These are phyloP conservation scores for Oxyria digyna DNA, from an alignment of 148 eudicot species.

Conservation along the genomic window DNA sequence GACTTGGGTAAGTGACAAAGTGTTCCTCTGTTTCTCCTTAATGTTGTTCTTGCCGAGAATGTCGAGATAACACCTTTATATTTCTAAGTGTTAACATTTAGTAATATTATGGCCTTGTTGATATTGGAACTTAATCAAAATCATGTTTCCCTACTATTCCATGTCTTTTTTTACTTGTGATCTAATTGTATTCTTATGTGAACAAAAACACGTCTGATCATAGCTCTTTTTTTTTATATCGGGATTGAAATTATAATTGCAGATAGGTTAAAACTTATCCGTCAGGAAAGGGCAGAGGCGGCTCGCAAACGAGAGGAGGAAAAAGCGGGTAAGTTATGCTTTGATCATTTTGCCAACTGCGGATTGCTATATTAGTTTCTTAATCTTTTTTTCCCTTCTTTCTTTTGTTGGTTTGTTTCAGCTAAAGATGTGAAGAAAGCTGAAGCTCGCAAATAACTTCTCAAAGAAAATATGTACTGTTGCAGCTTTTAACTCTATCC, in stretches of 20 bases:
- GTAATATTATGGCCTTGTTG: background rate
- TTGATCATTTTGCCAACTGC: background rate
- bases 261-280: slow-evolving; percentile 80
- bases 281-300: slow-evolving; percentile 88
- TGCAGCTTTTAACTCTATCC: background rate
- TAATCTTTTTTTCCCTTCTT: background rate
- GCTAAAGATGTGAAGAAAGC: slow-evolving; percentile 90
- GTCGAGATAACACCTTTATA: background rate
- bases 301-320: slow-evolving; percentile 86
- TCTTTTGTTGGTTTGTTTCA: slow-evolving; percentile 16
- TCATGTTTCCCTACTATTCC: background rate
- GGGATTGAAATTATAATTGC: slow-evolving; percentile 12
- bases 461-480: background rate
- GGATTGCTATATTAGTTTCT: background rate
- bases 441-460: slow-evolving; percentile 64
- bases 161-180: background rate
- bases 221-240: background rate
- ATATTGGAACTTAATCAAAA: background rate
- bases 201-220: background rate
- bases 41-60: background rate
- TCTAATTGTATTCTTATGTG: background rate
- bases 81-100: background rate
- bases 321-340: slow-evolving; percentile 60
- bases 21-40: background rate
- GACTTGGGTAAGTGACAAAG: slow-evolving; percentile 57